Conservation (phyloP, 805 yeast genomes). For the Candida xyloterini region DNA sequence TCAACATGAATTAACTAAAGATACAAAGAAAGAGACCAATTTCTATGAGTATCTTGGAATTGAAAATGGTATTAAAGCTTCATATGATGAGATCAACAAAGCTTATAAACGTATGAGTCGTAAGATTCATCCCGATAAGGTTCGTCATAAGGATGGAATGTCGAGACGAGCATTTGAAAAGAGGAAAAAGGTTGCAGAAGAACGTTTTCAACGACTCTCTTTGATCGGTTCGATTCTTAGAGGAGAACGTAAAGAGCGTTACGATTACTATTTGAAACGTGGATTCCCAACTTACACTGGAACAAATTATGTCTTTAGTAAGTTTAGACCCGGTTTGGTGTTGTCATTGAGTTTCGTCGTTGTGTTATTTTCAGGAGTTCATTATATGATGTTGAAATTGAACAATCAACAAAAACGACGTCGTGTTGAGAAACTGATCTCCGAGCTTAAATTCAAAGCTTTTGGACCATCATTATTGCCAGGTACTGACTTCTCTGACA, state of each 20-base stretch:
- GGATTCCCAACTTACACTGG: slow-evolving; percentile 87
- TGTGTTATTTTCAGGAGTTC: slow-evolving; percentile 52
- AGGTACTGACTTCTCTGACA: slow-evolving; percentile 40
- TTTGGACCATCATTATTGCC: slow-evolving; percentile 39
- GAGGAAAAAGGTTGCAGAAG: slow-evolving; percentile 50
- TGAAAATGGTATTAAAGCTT: slow-evolving; percentile 39
- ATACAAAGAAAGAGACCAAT: slow-evolving; percentile 49
- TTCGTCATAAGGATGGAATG: slow-evolving; percentile 37
- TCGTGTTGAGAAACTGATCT: slow-evolving; percentile 49
- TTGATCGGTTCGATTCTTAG: slow-evolving; percentile 72
- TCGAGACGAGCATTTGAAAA: slow-evolving; percentile 27
- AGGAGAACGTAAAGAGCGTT: slow-evolving; percentile 59
- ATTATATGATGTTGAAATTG: slow-evolving; percentile 53
- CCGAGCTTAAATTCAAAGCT: slow-evolving; percentile 51
- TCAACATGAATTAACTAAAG: slow-evolving; percentile 55
- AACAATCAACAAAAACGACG: slow-evolving; percentile 55
- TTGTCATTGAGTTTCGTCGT: slow-evolving; percentile 51
- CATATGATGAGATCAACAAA: slow-evolving; percentile 52
- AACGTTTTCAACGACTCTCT: slow-evolving; percentile 75
- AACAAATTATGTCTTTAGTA: slow-evolving; percentile 58
- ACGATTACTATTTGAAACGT: slow-evolving; percentile 76
- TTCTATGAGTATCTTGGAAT: slow-evolving; percentile 69
- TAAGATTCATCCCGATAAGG: slow-evolving; percentile 84
- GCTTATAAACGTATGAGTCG: slow-evolving; percentile 72
- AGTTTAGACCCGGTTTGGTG: slow-evolving; percentile 65